Base-by-base conservation (phyloP, 495 filamentous ascomycete genomes). In the Symbiotaphrina buchneri region DNA sequence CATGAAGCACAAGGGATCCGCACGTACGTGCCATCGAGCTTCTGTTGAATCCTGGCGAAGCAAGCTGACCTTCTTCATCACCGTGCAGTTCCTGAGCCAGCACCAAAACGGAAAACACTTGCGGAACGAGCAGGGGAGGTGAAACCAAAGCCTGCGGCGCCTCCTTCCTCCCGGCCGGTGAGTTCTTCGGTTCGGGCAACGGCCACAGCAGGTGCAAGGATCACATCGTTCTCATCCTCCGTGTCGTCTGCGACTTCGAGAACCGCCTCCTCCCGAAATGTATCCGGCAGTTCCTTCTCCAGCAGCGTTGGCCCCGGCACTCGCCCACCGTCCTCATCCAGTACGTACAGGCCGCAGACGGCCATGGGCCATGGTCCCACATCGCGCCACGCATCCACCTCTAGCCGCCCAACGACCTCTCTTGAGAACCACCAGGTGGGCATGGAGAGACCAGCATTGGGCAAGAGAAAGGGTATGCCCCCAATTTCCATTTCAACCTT, bases 381-480 rank as follows among this genome's bases (percentile, higher is more conserved):
- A 29, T 52, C 48, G 41, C 33, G n/a, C n/a, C n/a, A n/a, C n/a
- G n/a, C n/a, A n/a, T n/a, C n/a, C n/a, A n/a, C n/a, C n/a, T n/a
- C n/a, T n/a, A n/a, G n/a, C n/a, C 61, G 74, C 34, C 65, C 74
- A 6, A 60, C 63, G 1, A 75, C 66, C 8, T 58, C 69, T 10
- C 58, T 72, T 47, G 68, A 67, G 31, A 59, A 56, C 38, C 60
- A 68, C 36, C 41, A 47, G 14, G 58, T 55, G 46, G 56, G 54
- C 51, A 24, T 37, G 41, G 14, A 38, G 52, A 40, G 42, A 37
- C 22, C 52, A 52, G 47, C 55, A 3, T 41, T 58, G 23, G 58
- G 61, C 39, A 66, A 71, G 53, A 51, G 63, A 47, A 77, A 80
- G 62, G 78, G 78, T 84, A 82, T 46, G 68, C 54, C 31, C 34